These are phyloP conservation scores for Leishmania guyanensis DNA, from an alignment of 208 protist genomes.

Conservation along the genomic window DNA sequence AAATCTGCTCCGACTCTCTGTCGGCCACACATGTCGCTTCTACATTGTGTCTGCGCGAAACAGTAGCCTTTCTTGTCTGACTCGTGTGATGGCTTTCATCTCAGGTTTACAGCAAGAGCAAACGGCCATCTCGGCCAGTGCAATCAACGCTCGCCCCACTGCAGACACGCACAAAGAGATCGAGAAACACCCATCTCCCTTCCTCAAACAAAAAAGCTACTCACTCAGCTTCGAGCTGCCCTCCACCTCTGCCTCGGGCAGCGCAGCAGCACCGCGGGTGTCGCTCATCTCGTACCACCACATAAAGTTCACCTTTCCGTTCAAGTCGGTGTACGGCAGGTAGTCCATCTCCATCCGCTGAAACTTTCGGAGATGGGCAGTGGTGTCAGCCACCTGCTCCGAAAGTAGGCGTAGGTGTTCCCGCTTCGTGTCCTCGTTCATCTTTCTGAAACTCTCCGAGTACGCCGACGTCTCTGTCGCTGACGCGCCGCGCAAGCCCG, in stretches of 20 bases:
- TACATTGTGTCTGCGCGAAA: not conserved
- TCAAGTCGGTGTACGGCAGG: constrained; percentile 91
- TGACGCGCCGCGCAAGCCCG: constrained; percentile 51
- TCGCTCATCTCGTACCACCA: constrained; percentile 93
- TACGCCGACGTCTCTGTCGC: constrained; percentile 70
- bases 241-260: constrained; percentile 36
- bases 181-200: not conserved
- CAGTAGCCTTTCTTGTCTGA: not conserved
- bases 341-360: constrained; percentile 91
- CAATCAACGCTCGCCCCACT: not conserved
- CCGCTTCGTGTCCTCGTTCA: constrained; percentile 69
- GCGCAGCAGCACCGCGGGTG: constrained; percentile 26
- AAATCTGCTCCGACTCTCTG: not conserved
- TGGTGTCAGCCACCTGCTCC: constrained; percentile 71
- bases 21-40: not conserved
- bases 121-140: not conserved
- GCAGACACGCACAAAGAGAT: not conserved
- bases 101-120: not conserved
- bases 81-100: not conserved
- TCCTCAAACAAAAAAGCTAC: constrained; percentile 8
- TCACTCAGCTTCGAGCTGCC: constrained; percentile 21
- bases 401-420: constrained; percentile 66
- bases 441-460: constrained; percentile 60
- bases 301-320: constrained; percentile 94
- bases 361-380: constrained; percentile 69